Base-by-base conservation (phyloP, 78 protist species). In the Neovahlkampfia damariscottae region DNA sequence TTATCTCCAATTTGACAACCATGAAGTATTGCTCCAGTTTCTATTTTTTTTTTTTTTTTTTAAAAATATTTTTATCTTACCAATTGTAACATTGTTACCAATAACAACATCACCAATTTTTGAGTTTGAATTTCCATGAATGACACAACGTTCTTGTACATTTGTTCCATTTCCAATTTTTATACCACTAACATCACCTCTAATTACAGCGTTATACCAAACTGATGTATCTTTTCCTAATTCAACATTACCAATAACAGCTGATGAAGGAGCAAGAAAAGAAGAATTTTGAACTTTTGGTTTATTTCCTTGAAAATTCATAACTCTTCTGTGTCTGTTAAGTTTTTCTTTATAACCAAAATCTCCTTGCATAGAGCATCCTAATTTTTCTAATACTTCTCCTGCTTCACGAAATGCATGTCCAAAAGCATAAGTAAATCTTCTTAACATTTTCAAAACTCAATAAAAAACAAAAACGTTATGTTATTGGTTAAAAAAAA, bases 231-330 rank as follows among this genome's bases (percentile, higher is more conserved):
- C 8, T 27, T 9, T 19, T 1, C 67, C 34, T 10, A 82, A 0
- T 5, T 10, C n/a, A 7, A 72, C 86, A 28, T 5, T 62, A 3
- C 86, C 86, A 31, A 80, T 70, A 36, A 82, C 71, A 0, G 40
- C 0, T 3, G 80, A 70, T 28, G 32, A 72, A 8, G 86, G 86
- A 6, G 86, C 86, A 37, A 82, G 35, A 27, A 82, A 82, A 2
- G 36, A 32, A 72, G 36, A 19, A 41, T 73, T 9, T 10, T 40
- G 28, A 8, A 80, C 67, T 5, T 8, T 10, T 8, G 82, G 82
- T 7, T 41, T 32, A 19, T 38, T 72, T 3, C 40, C 40, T 19
- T 5, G 7, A 32, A 72, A 5, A 5, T n/a, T 5, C 32, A 72
- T 19, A n/a, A 72, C 72, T 3, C 76, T 3, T 19, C 66, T 32